Percentiles rank a stretch among this genome's conserved stretches.
Conservation (phyloP, 257 asterid species). For the Capsicum rhomboideum region DNA sequence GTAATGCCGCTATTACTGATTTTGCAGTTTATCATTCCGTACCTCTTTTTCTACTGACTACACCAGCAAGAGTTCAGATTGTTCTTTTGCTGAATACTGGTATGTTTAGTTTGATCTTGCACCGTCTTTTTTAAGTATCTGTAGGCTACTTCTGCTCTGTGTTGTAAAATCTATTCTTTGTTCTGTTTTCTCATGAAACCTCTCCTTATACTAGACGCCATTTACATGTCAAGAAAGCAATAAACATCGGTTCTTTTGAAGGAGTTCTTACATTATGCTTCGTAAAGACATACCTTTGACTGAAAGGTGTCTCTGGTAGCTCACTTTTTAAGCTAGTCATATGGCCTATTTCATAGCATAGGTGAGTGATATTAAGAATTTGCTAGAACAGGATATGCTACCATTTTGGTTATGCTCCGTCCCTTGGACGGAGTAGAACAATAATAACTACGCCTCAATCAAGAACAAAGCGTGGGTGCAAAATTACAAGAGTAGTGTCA, state of each 20-base stretch:
- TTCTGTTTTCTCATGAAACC: background rate
- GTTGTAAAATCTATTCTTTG: too few relatives aligned
- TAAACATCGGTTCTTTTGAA: too few relatives aligned
- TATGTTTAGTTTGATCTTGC: background rate
- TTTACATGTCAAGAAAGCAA: background rate
- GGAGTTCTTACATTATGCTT: too few relatives aligned
- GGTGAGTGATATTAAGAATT: too few relatives aligned
- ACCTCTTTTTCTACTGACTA: background rate
- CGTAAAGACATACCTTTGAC: too few relatives aligned
- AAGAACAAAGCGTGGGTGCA: too few relatives aligned
- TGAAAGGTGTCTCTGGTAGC: too few relatives aligned
- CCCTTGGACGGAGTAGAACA: background rate
- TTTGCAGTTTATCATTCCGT: background rate
- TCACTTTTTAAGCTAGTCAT: too few relatives aligned
- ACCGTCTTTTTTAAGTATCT: background rate
- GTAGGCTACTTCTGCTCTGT: background rate
- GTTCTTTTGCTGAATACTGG: background rate
- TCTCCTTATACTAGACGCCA: background rate
- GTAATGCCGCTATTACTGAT: background rate
- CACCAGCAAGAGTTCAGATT: background rate
- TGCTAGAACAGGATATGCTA: too few relatives aligned
- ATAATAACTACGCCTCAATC: background rate
- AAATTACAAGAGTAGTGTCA: too few relatives aligned
- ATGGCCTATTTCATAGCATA: too few relatives aligned
- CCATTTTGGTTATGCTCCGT: background rate